Percentiles rank a stretch among this genome's conserved stretches.
phyloP scores from a whole-genome alignment of 2,329 filamentous ascomycete species.

The Aspergillus texensis region DNA sequence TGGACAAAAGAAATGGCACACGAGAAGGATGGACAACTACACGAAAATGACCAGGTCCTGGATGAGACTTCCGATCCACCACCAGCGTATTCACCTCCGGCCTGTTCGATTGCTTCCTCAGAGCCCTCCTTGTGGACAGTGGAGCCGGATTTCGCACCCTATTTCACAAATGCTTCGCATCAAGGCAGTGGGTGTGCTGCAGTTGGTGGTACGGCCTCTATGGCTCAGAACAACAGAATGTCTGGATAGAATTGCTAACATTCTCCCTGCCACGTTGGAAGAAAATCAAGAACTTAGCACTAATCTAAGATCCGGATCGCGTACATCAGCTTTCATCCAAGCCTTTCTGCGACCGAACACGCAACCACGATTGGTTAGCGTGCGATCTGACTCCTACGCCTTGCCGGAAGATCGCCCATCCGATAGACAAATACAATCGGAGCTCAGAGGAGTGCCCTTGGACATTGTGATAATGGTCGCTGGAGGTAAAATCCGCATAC shows the following conservation, averaged over 20 bases:
- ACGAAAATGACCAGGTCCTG: background rate
- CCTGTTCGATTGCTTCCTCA: background rate
- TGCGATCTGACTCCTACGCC: background rate
- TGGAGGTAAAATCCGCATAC: background rate
- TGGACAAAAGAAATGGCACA: background rate
- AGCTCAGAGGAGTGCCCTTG: background rate
- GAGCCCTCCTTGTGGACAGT: background rate
- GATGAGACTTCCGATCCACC: background rate
- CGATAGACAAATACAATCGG: background rate
- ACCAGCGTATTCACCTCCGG: background rate
- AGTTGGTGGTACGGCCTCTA: background rate
- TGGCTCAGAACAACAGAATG: background rate
- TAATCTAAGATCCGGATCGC: background rate
- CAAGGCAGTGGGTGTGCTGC: background rate
- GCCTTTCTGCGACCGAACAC: background rate
- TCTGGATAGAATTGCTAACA: background rate
- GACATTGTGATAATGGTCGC: background rate
- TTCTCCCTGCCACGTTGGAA: background rate
- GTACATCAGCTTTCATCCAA: background rate
- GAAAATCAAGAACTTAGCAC: background rate
- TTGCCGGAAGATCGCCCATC: background rate
- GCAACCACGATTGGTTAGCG: background rate
- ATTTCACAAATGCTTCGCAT: background rate
- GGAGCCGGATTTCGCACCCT: background rate
- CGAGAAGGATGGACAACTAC: background rate